Evolutionary conservation across 371 early-diverging fungal species (phyloP), one percentile per base, ranked within the genome.

Genomic region (Rhizomucor miehei): DNA sequence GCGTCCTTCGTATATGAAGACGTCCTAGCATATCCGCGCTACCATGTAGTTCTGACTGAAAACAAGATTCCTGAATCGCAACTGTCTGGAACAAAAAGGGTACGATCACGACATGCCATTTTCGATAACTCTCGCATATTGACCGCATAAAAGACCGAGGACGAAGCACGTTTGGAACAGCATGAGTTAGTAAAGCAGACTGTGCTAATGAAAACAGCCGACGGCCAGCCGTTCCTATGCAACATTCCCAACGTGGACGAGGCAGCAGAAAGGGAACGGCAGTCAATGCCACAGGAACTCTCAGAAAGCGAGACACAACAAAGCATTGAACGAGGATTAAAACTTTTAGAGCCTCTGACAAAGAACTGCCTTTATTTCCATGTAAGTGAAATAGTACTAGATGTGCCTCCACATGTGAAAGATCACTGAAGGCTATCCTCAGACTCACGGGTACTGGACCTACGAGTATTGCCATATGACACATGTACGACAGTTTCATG

Each of bases 381-480:
- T 23, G 78, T 79, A 59, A 58, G 60, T 58, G 44, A 45, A 12
- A 39, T 3, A 36, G 21, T 29, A 35, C 36, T n/a, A 13, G 20
- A 25, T 13, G 25, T 14, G 12, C 51, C n/a, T n/a, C n/a, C n/a
- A n/a, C n/a, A n/a, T n/a, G n/a, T n/a, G 40, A 8, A 2, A 21
- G 4, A 1, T 24, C 10, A 9, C n/a, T 48, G 6, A 34, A n/a
- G 21, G 24, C 34, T 43, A 23, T 24, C 11, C 16, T 44, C 73
- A 89, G 80, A 59, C 63, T 16, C 67, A 70, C 23, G 82, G 78
- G 16, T 91, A 84, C 67, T 92, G 90, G 90, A 73, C 84, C 0
- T 92, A 89, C 55, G 91, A 92, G 66, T 89, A 85, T 61, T 92
- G 93, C 59, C 90, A 88, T 64, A 67, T 70, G 43, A 67, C 63